These are phyloP conservation scores for Fusarium pseudograminearum DNA, from an alignment of 2,329 filamentous ascomycete genomes.

Conservation along the genomic window DNA sequence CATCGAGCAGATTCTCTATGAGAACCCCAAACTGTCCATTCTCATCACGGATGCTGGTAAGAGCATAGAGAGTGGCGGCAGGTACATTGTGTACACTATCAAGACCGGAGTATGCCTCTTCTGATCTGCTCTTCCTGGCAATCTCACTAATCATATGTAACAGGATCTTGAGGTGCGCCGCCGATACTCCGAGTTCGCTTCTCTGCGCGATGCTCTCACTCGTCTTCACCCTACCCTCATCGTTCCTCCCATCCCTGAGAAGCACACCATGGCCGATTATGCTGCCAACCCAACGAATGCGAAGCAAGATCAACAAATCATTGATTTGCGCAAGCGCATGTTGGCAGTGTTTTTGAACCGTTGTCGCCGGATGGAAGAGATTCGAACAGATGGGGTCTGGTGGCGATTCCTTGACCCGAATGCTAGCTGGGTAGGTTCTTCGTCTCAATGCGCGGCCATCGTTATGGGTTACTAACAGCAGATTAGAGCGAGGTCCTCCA, in stretches of 20 bases:
- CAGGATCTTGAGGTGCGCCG: conserved; percentile 95
- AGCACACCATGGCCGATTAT: conserved; percentile 98
- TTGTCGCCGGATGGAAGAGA: conserved; percentile 91
- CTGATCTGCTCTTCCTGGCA: not conserved
- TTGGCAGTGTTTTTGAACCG: conserved; percentile 93
- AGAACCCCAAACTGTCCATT: conserved; percentile 90
- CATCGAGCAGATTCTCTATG: conserved; percentile 97
- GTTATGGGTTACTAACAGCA: conserved; percentile 34
- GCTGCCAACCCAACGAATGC: conserved; percentile 97
- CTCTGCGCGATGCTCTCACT: conserved; percentile 87
- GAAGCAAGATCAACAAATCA: conserved; percentile 96
- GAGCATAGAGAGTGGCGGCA: conserved; percentile 89
- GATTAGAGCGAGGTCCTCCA: conserved; percentile 90
- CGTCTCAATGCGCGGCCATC: not conserved
- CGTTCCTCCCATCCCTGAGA: conserved; percentile 97
- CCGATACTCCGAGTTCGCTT: conserved; percentile 96
- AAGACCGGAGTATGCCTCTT: conserved; percentile 79
- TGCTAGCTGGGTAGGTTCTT: conserved; percentile 86
- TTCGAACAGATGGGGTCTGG: conserved; percentile 93
- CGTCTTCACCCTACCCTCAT: conserved; percentile 94
- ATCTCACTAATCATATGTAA: conserved; percentile 8
- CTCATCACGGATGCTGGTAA: conserved; percentile 96
- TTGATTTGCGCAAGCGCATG: conserved; percentile 97
- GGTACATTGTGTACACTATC: conserved; percentile 98
- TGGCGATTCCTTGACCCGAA: conserved; percentile 98